Evolutionary conservation across 31 red algal genomes (phyloP).

Genomic region (Asparagopsis taxiformis): DNA sequence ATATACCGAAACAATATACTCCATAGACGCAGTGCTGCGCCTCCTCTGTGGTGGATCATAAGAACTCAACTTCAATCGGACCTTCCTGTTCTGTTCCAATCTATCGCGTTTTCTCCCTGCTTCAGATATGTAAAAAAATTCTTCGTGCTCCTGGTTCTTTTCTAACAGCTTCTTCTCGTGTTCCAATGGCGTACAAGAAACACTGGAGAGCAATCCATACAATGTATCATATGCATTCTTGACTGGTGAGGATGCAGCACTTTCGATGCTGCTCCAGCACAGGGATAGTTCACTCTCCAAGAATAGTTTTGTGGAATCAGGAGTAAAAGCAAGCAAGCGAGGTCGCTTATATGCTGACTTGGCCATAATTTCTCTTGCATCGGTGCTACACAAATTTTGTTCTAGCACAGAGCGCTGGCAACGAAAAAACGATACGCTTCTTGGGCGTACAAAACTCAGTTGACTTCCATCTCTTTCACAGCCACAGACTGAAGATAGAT

Average conservation of each 20-base stretch:
- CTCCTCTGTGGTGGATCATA: slow-evolving; percentile 15
- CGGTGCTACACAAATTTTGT: background rate
- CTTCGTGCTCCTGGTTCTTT: no score
- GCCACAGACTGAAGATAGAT: no score
- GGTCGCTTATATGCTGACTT: slow-evolving; percentile 5
- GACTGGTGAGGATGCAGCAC: no score
- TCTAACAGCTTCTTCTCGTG: no score
- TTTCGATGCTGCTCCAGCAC: no score
- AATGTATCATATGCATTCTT: no score
- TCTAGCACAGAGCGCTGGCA: background rate
- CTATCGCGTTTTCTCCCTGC: background rate
- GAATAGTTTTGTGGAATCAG: background rate
- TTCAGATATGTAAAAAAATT: background rate
- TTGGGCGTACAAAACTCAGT: no score
- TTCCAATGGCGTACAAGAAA: no score
- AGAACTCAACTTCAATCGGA: background rate
- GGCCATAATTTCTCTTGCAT: slow-evolving; percentile 2
- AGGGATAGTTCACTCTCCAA: background rate
- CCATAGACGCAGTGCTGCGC: background rate
- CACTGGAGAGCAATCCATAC: no score
- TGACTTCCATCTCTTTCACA: no score
- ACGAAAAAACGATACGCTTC: background rate
- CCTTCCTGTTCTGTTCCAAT: background rate
- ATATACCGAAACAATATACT: background rate
- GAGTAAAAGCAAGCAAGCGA: background rate